Evolutionary conservation across 805 yeast genomes (phyloP), one percentile per base, ranked within the genome.

Genomic region (Pichia californica): DNA sequence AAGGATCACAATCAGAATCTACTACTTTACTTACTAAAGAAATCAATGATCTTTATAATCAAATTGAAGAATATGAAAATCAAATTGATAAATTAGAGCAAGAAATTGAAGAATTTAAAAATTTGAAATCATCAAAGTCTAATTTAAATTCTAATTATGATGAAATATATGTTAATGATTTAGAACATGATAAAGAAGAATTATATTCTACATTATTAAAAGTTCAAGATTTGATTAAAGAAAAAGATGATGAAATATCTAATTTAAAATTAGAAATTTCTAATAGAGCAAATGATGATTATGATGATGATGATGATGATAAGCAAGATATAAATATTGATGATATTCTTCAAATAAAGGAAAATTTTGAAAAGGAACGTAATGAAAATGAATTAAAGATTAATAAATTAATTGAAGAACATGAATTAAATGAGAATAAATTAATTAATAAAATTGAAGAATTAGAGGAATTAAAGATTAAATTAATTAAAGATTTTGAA

Each of bases 401-500:
- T 13, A 41, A 47, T 20, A 45, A 44, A 16, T 40, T 52, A 14
- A 43, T 45, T 27, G 57, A 57, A 33, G 52, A 56, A 7, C 64
- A 65, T 31, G 40, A 50, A 25, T 39, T 44, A 27, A 56, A 57
- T 30, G 50, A 56, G 6, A 70, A 68, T 51, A 58, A 51, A 34
- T 57, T 58, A 48, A 50, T 49, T 27, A 53, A 45, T 40, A 64
- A 71, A 43, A 57, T 72, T 10, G 64, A 63, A 13, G 54, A 58
- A 5, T 53, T 72, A 43, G 64, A 63, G 28, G 52, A 54, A 16
- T 70, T 70, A 34, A 62, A 71, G 18, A 51, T 58, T 4, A 59
- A 57, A 19, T 55, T 73, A 14, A 56, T 62, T 35, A 57, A 59
- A 27, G 69, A 70, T 20, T 58, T 69, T 31, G 69, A 66, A 28